Evolutionary conservation across 768 basidiomycete genomes (phyloP).

Genomic region (Tulasnella calospora): DNA sequence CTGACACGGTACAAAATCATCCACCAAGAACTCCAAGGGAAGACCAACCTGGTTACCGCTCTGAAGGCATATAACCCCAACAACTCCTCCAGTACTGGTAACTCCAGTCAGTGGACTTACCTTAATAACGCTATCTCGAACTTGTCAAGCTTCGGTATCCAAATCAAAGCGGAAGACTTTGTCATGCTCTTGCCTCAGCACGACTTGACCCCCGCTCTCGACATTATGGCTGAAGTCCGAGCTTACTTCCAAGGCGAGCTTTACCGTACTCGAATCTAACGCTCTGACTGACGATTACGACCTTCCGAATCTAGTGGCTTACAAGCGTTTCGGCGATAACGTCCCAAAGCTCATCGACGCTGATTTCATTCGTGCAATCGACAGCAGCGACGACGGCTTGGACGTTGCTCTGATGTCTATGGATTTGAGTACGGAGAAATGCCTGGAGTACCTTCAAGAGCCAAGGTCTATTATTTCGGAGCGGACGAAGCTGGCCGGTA

Average conservation of each 20-base stretch:
- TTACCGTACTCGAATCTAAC: no score
- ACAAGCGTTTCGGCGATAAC: conserved; percentile 56
- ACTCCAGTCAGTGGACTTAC: neutral
- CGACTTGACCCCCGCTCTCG: conserved; percentile 12
- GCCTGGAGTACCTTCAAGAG: conserved; percentile 51
- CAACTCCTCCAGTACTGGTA: neutral
- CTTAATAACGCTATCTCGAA: neutral
- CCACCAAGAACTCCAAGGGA: neutral
- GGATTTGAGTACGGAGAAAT: conserved; percentile 45
- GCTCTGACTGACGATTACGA: neutral
- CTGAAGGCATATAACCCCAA: neutral
- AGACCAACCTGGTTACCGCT: neutral
- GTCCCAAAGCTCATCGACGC: conserved; percentile 54
- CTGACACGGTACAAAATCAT: conserved; percentile 11
- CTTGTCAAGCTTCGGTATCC: conserved; percentile 41
- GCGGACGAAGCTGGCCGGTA: conserved; percentile 43
- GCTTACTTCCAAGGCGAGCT: conserved; percentile 28
- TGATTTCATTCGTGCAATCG: conserved; percentile 52
- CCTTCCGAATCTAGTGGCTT: conserved; percentile 46
- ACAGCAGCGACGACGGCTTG: conserved; percentile 42
- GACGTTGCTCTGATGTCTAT: conserved; percentile 51
- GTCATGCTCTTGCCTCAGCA: conserved; percentile 30
- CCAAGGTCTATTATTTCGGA: conserved; percentile 42
- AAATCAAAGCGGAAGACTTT: conserved; percentile 41
- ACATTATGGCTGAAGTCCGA: conserved; percentile 28